Base-by-base conservation (phyloP, 768 basidiomycete species). In the Steccherinum ochraceum region DNA sequence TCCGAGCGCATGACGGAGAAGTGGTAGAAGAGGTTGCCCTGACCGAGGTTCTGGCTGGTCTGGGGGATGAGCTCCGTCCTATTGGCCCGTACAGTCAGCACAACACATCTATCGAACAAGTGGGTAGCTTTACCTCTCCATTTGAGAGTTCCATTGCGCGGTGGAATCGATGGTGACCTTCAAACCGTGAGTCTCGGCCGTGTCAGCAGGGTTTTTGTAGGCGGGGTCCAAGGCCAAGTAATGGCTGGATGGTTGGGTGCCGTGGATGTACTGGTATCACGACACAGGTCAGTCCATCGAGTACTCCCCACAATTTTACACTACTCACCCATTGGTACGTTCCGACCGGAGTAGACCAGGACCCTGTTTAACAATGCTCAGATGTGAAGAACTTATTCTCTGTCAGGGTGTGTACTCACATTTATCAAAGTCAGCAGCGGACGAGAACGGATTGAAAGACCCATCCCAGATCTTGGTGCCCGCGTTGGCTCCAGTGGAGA, bases 181-280 rank as follows among this genome's bases (percentile, higher is more conserved):
- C 7, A 82, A 61, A 24, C 81, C 81, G 40, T 77, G 66, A 0
- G 58, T 67, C 61, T 82, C 80, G 44, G 66, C 55, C 4, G 74
- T 75, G 51, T 72, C 67, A 11, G 79, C 80, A 1, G 81, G 81
- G 62, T 83, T 83, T 65, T 82, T 80, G 71, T 73, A 81, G 18
- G 66, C 58, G 1, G 79, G 63, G 30, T 67, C 69, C 41, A 81
- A 64, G 11, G 70, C 74, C 45, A 84, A 69, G 64, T 82, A 84
- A 41, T 70, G 61, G 21, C 77, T 76, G 1, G 80, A 80, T 12
- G 74, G 63, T 47, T 68, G 63, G 48, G 63, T 70, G 39, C 81
- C 81, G 52, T 84, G 79, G 59, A 84, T 84, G 62, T 71, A 71
- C 66, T 64, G 40, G 12, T 10, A 10, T 7, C n/a, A 43, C 19